Conservation (phyloP, 441 rosid genomes). For the Codiaeum variegatum region DNA sequence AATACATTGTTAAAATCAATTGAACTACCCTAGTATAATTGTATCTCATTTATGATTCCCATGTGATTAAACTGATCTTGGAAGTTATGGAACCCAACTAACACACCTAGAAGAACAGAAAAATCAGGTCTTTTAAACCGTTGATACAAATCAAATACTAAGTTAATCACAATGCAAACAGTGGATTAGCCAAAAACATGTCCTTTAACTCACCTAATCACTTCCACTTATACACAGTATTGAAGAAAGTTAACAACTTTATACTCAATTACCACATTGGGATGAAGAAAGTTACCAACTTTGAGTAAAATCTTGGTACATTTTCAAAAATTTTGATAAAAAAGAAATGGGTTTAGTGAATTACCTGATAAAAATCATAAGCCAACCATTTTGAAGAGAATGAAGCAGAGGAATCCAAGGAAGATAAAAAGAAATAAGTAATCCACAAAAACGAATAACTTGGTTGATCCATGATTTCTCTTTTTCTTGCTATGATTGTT, state of each 20-base stretch:
- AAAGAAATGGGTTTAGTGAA: not conserved
- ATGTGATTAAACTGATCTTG: conserved; percentile 5
- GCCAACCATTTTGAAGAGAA: conserved; percentile 46
- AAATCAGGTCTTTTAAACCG: not conserved
- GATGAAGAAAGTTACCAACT: not conserved
- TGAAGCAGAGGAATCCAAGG: conserved; percentile 49
- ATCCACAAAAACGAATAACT: conserved; percentile 60
- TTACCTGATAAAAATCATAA: conserved; percentile 26
- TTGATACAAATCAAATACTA: not conserved
- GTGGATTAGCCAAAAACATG: not conserved
- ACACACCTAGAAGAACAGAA: not conserved
- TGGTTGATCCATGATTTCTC: conserved; percentile 57
- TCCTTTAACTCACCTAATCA: not conserved
- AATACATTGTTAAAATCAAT: not conserved
- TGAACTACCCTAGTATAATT: conserved; percentile 4
- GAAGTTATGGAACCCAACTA: not conserved
- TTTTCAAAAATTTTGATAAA: not conserved
- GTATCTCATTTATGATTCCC: not conserved
- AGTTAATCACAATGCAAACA: conserved; percentile 1
- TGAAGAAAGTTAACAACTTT: not conserved
- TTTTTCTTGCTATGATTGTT: conserved; percentile 23
- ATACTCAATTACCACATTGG: not conserved
- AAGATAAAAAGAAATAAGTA: conserved; percentile 54
- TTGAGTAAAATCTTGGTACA: not conserved
- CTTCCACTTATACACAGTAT: not conserved